Base-by-base conservation (phyloP, 2,329 filamentous ascomycete species). In the Ophiocordyceps camponoti-saundersi region DNA sequence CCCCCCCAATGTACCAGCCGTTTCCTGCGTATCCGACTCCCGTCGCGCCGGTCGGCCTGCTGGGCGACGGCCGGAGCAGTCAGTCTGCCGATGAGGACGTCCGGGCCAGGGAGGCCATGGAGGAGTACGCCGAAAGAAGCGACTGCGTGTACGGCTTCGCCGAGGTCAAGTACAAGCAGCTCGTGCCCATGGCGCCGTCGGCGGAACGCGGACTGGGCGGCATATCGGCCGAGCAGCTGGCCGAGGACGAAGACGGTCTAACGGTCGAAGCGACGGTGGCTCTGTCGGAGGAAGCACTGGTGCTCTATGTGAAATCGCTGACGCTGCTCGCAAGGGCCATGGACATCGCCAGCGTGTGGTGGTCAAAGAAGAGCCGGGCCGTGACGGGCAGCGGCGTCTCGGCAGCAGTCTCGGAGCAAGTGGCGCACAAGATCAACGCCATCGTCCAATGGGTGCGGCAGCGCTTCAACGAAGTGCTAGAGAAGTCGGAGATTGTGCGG, bases 91-190 rank as follows among this genome's bases (percentile, higher is more conserved):
- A 95, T 52, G 89, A 95, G 57, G 92, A 96, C 59, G 71, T 74
- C 16, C 78, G 77, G 52, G 80, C 85, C 40, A 79, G 90, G 2
- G 82, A 88, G 57, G 75, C 78, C 42, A 88, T 96, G 48, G 90
- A 98, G 61, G 89, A 96, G 55, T 82, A 86, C 52, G 92, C 92
- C 2, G 92, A 88, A 30, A 76, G 89, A 39, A 95, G 89, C 59
- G 89, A 98, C 61, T 92, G 95, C 43, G 89, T 98, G 3, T 98
- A 89, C 61, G 89, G 90, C 3, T 96, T 98, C 63, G 92, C 92
- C 6, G 90, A 98, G 65, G 90, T 98, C 59, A 98, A 98, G 64
- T 95, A 93, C 65, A 92, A 93, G 63, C 92, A 98, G 63, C 74
- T 98, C n/a, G 78, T 95, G 45, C 92, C 92, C 3, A 68, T 92